Evolutionary conservation across 208 protist species (phyloP), one percentile per base, ranked within the genome.

Genomic region (Herpetomonas tarakana): DNA sequence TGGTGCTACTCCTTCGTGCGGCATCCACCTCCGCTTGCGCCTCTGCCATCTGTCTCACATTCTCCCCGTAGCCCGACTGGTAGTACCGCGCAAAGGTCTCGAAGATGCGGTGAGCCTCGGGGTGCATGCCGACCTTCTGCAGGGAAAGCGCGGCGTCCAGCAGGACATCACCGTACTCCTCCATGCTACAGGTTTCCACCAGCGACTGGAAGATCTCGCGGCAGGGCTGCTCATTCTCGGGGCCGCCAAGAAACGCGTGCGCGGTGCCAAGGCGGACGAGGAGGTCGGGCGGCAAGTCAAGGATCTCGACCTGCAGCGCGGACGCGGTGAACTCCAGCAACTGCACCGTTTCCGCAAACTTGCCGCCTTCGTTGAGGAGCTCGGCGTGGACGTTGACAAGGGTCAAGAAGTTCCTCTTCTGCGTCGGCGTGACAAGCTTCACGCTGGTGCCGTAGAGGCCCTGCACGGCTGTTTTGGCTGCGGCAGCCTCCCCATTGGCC

Each of bases 381-480:
- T 96, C 90, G 11, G 86, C 69, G 52, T 93, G 84, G 2, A 96
- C 86, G 68, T 96, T 96, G 45, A 96, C 58, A 46, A 96, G 71
- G 7, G 81, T 96, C 27, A 96, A 71, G 60, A 96, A 93, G 62
- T 89, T 86, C 29, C 73, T 74, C 54, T 83, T 85, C 26, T 68
- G 67, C 25, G 67, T 58, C 6, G 65, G 35, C 18, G 73, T 85
- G 16, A 38, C 28, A 30, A 93, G 70, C 35, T 75, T 65, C 11
- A 93, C 68, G 18, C 49, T 49, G 31, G 84, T 73, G 35, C 81
- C 80, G 56, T 93, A 90, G 6, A 90, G 38, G 1, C 62, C 67
- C 21, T 31, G 35, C 25, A 76, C 45, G 22, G 70, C 18, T 39
- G 24, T 69, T 53, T 18, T 68, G 55, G n/a, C 65, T 50, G n/a